These are phyloP conservation scores for Cicer judaicum DNA, from an alignment of 306 rosid genomes.

Conservation along the genomic window DNA sequence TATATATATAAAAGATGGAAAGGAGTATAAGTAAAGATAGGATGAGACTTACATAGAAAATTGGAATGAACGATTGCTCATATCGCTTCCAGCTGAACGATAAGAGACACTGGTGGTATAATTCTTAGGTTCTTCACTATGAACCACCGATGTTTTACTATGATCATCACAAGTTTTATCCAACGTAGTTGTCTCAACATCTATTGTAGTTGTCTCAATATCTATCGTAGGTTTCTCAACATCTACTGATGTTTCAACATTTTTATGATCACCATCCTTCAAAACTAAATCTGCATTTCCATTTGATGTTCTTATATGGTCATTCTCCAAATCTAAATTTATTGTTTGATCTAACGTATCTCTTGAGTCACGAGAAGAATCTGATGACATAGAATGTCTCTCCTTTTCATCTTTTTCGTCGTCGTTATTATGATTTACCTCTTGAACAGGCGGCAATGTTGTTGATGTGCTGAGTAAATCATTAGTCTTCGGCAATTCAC, in stretches of 20 bases:
- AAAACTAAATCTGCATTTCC: neutral
- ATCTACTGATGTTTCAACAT: slow-evolving; percentile 9
- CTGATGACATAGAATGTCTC: slow-evolving; percentile 25
- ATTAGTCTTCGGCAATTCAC: slow-evolving; percentile 49
- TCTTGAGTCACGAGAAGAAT: neutral
- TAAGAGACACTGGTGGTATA: neutral
- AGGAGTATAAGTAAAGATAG: neutral
- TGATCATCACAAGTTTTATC: slow-evolving; percentile 8
- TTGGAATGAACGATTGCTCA: slow-evolving; percentile 60
- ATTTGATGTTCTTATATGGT: neutral
- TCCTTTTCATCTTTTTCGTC: slow-evolving; percentile 16
- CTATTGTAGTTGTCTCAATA: too few relatives aligned
- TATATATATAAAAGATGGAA: too few relatives aligned
- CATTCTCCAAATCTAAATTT: neutral
- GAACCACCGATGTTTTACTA: neutral
- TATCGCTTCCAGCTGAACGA: slow-evolving; percentile 45
- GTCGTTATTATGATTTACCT: neutral
- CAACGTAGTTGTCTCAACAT: neutral
- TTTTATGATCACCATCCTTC: slow-evolving; percentile 26
- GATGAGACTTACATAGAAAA: slow-evolving; percentile 63
- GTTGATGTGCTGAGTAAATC: neutral
- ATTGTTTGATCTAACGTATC: neutral
- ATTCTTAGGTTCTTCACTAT: slow-evolving; percentile 19
- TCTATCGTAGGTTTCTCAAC: neutral
- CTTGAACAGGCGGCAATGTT: slow-evolving; percentile 34